These are phyloP conservation scores for Penicillium fimorum DNA, from an alignment of 495 filamentous ascomycete genomes.

Conservation along the genomic window DNA sequence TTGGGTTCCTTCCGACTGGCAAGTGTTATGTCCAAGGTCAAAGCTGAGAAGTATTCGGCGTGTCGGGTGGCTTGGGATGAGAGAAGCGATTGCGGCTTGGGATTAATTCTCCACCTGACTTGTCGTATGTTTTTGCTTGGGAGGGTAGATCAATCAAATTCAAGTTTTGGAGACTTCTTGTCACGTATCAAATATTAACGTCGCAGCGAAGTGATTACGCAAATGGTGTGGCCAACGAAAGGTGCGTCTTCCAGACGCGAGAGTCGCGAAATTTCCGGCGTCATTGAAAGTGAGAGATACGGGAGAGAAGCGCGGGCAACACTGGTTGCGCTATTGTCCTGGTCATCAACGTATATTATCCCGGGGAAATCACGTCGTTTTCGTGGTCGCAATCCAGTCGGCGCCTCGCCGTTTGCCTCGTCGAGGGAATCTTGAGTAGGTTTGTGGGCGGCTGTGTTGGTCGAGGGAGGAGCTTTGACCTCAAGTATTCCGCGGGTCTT, in stretches of 20 bases:
- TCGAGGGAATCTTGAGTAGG: background rate
- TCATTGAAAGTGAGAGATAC: slow-evolving; percentile 15
- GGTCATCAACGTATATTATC: background rate
- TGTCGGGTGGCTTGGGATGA: background rate
- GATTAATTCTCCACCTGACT: background rate
- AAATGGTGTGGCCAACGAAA: slow-evolving; percentile 17
- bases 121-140: background rate
- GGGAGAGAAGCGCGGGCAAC: background rate
- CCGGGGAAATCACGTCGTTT: background rate
- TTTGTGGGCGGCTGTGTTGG: background rate
- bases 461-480: background rate
- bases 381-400: slow-evolving; percentile 8
- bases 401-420: slow-evolving; percentile 10
- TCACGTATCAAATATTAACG: background rate
- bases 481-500: background rate
- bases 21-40: background rate
- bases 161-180: too few relatives aligned
- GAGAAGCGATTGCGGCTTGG: background rate
- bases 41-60: background rate
- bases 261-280: slow-evolving; percentile 11
- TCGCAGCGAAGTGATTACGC: background rate
- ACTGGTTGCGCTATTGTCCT: background rate
- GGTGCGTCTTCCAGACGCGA: slow-evolving; percentile 18
- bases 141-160: background rate
- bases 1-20: background rate